Conservation (phyloP, 108 stramenopile genomes). For the Pseudonitzschia pungens region DNA sequence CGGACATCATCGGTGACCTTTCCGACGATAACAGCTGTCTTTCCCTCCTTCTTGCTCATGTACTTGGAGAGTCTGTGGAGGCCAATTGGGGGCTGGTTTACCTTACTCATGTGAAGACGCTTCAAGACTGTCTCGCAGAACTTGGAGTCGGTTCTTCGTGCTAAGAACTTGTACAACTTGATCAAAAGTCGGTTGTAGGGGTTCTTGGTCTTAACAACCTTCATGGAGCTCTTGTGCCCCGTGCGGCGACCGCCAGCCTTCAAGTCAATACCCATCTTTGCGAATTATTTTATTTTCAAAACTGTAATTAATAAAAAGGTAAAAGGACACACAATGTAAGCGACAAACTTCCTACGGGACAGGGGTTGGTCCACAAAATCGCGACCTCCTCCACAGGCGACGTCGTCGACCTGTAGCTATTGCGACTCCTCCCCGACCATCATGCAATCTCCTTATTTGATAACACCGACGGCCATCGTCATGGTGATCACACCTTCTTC, state of each 20-base stretch:
- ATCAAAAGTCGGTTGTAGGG: conserved; percentile 98
- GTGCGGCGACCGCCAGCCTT: conserved; percentile 98
- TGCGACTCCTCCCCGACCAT: background rate
- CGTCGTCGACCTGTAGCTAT: too few relatives aligned
- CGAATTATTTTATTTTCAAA: conserved; percentile 6
- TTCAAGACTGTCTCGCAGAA: conserved; percentile 95
- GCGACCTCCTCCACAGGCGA: background rate
- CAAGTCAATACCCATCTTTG: conserved; percentile 97
- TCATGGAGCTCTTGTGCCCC: conserved; percentile 96
- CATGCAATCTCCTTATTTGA: background rate
- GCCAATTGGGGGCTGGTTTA: conserved; percentile 96
- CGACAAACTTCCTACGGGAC: background rate
- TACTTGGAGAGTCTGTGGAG: conserved; percentile 91
- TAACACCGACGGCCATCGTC: background rate
- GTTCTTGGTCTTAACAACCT: conserved; percentile 96
- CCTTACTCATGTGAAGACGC: conserved; percentile 98
- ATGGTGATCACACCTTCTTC: background rate
- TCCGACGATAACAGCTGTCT: conserved; percentile 96
- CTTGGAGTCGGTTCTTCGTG: conserved; percentile 95
- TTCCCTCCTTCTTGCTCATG: conserved; percentile 97
- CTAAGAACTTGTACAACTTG: conserved; percentile 98
- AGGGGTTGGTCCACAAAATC: background rate
- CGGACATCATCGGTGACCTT: conserved; percentile 99
- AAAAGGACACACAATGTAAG: background rate
- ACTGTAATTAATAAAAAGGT: background rate